Base-by-base conservation (phyloP, 2,329 filamentous ascomycete species). In the Rugonectria rugulosa region DNA sequence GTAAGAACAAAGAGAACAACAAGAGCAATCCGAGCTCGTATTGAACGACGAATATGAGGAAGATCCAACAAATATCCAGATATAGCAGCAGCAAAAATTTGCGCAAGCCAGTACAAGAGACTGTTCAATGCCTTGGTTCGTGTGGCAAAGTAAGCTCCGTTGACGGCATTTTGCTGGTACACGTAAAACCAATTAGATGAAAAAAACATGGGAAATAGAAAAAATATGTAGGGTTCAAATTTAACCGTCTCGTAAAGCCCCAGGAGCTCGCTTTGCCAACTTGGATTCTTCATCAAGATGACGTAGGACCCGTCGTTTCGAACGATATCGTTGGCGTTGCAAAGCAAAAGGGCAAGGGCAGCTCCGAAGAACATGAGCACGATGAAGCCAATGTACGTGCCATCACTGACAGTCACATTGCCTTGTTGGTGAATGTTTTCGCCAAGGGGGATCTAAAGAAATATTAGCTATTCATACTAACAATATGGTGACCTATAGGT, bases 201-300 rank as follows among this genome's bases (percentile, higher is more conserved):
- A 71, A 90, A 84, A 77, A 93, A 93, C 87, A 93, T 90, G 65
- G 90, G 90, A 75, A 92, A 92, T 15, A 92, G 81, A 6, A 87
- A 73, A 42, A 92, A 61, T 62, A 92, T 88, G 68, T 66, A 93
- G 6, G 86, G 86, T 64, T 95, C 89, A 26, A 80, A 80, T 46
- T 77, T 75, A 53, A 96, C 75, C 1, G 89, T 91, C 72, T 95
- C 83, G 73, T 81, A 88, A 3, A 97, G 84, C 50, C 92, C 92
- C n/a, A 83, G 61, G 58, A 96, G 74, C 75, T 97, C 92, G 3
- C 89, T 88, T 68, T 85, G 85, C 90, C 90, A 96, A 45, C 89
- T 90, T 4, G 92, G 92, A 74, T 96, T 90, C 79, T 95, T 94
- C 89, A 95, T 96, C 60, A 93, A 75, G 60, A 96, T 92, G 69